Evolutionary conservation across 768 basidiomycete species (phyloP), one percentile per base, ranked within the genome.

Genomic region (Agrocybe praecox): DNA sequence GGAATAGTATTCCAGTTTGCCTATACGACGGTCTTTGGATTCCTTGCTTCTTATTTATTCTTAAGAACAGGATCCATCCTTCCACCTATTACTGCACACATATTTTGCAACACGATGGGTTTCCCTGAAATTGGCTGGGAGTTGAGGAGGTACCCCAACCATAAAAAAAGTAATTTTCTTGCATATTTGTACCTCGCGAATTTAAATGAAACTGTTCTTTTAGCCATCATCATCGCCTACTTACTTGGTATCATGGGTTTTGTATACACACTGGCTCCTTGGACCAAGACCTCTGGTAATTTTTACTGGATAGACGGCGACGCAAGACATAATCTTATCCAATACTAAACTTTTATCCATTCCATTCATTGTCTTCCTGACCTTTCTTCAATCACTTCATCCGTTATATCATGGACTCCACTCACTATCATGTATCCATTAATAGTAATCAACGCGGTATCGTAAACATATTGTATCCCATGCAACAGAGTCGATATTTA

Each of bases 101-200:
- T 90, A 1, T 96, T 94, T 67, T 98, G 97, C 78, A 99, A 99
- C 67, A 69, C 90, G 49, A 96, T 98, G 92, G 96, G 96, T 1
- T 65, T 98, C 24, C 97, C 96, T 2, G 80, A 86, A 51, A 80
- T 89, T 22, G 66, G 60, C 0, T 71, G 75, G 26, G 92, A 94
- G 56, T 64, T 91, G 33, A 62, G 64, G 40, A 69, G 72, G 53
- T 85, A 81, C 62, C 86, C 86, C 0, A 65, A 72, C 21, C 74
- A 76, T 57, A 84, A 80, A 68, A 72, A 64, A 62, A 64, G 89
- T 89, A 53, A n/a, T n/a, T 53, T 17, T 44, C 40, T 15, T 66
- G 61, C 47, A 56, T 40, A 48, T 55, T 42, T 21, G 15, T 44
- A 17, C 5, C 18, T 0, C 10, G 29, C 62, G 8, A 51, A 49